Percentiles rank a stretch among this genome's conserved stretches.
Evolutionary conservation across 306 rosid species (phyloP).

Genomic region (Prinsepia uniflora): DNA sequence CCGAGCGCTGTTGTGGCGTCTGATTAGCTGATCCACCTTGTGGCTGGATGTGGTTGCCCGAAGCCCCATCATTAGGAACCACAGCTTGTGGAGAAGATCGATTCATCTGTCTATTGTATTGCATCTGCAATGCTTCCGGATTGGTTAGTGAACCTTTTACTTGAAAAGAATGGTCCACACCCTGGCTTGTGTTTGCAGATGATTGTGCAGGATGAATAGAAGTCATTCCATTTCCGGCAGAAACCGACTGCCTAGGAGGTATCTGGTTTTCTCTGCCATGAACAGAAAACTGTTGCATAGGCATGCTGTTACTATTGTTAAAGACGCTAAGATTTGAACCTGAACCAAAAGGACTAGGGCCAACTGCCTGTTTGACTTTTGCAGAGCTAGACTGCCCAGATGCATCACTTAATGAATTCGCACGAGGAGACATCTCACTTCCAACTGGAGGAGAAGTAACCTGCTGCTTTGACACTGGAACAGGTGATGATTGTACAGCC

Average conservation of each 20-base stretch:
- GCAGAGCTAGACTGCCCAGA: conserved; percentile 64
- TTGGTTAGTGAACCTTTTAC: conserved; percentile 44
- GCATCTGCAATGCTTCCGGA: conserved; percentile 56
- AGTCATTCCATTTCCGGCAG: conserved; percentile 65
- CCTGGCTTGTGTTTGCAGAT: conserved; percentile 48
- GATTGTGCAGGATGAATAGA: conserved; percentile 55
- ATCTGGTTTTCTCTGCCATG: conserved; percentile 79
- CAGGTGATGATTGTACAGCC: conserved; percentile 61
- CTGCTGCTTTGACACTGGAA: conserved; percentile 69
- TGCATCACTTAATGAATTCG: conserved; percentile 64
- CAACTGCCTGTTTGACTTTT: conserved; percentile 63
- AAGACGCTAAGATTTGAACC: conserved; percentile 45
- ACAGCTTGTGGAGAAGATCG: conserved; percentile 62
- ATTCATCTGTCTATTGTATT: conserved; percentile 49
- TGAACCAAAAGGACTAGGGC: conserved; percentile 54
- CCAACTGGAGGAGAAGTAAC: conserved; percentile 58
- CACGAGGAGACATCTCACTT: conserved; percentile 71
- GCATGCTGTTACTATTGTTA: conserved; percentile 41
- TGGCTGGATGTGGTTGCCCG: conserved; percentile 39
- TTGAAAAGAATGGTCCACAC: conserved; percentile 48
- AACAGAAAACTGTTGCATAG: conserved; percentile 58
- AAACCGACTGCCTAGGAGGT: conserved; percentile 49
- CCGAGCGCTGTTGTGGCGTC: conserved; percentile 49
- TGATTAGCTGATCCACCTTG: conserved; percentile 56
- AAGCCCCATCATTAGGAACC: conserved; percentile 50